These are phyloP conservation scores for Zymoseptoria brevis DNA, from an alignment of 2,329 filamentous ascomycete species.

Conservation along the genomic window DNA sequence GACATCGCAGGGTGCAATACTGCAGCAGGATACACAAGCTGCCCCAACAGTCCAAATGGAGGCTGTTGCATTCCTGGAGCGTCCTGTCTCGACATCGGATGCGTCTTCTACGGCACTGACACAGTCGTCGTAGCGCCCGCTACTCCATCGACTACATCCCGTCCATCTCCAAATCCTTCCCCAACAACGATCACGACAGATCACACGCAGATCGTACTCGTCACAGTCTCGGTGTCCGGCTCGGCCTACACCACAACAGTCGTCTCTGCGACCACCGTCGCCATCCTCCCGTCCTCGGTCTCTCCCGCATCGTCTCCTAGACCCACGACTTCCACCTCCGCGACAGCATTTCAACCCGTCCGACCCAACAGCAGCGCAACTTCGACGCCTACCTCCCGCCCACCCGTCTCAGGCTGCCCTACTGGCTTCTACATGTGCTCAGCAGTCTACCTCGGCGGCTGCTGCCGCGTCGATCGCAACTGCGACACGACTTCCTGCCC, in stretches of 20 bases:
- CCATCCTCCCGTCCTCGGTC: slow-evolving; percentile 21
- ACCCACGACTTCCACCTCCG: slow-evolving; percentile 28
- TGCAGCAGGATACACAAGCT: slow-evolving; percentile 54
- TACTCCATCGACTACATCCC: slow-evolving; percentile 12
- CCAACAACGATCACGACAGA: slow-evolving; percentile 5
- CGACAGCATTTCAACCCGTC: slow-evolving; percentile 34
- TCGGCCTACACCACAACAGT: slow-evolving; percentile 19
- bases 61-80: slow-evolving; percentile 71
- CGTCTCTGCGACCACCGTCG: slow-evolving; percentile 22
- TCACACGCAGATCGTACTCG: slow-evolving; percentile 12
- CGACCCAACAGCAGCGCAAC: slow-evolving; percentile 33
- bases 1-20: slow-evolving; percentile 53
- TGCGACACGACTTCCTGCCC: slow-evolving; percentile 78
- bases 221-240: background rate
- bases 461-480: slow-evolving; percentile 79
- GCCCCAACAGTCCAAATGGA: slow-evolving; percentile 57
- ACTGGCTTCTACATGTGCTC: slow-evolving; percentile 88
- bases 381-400: slow-evolving; percentile 18
- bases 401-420: slow-evolving; percentile 52
- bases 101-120: slow-evolving; percentile 42
- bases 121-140: slow-evolving; percentile 23
- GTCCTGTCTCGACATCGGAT: slow-evolving; percentile 61
- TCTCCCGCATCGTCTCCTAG: slow-evolving; percentile 40
- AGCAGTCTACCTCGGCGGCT: slow-evolving; percentile 72
- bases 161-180: slow-evolving; percentile 4